Base-by-base conservation (phyloP, 805 yeast species). In the Kazachstania viticola region DNA sequence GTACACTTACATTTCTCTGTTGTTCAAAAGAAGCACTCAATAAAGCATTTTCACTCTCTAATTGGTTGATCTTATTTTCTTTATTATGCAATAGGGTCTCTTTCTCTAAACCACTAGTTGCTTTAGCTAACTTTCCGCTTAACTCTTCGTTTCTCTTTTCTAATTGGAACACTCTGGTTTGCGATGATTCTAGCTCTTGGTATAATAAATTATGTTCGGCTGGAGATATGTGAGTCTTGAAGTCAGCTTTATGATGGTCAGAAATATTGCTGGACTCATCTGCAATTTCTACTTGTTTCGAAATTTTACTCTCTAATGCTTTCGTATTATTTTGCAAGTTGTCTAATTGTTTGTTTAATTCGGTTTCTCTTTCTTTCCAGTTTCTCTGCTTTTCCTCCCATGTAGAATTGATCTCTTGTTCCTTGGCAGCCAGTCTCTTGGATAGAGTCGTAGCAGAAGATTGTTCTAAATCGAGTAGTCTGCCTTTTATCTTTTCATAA, bases 71-170 rank as follows among this genome's bases (percentile, higher is more conserved):
- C 45, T 67, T 68, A 39, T 50, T 28, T 22, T 64, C 65, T 29
- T 59, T 60, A 8, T 45, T 32, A 35, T 58, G 62, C 17, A 68
- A 41, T 41, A 50, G 66, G 38, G 41, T 55, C 41, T 60, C 69
- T 48, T 46, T 62, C 41, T 56, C 71, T 4, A 55, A 57, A 8
- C 53, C 64, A 33, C 69, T 65, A 24, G 70, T 70, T 3, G 73
- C 64, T 28, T 62, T 55, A 26, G 79, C 70, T 32, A 85, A 53
- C 34, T 79, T 79, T 13, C 73, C 64, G 36, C 83, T 69, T 33
- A 85, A 61, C 31, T 77, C 76, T 46, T 80, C 81, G 46, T 84
- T 87, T 37, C 94, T 65, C 39, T 70, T 70, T 51, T 84, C 94
- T 33, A 85, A 66, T 45, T 79, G 84, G 30, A 72, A 51, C 1